A percentile compares a stretch with the other conserved stretches of the same genome.
phyloP scores from a whole-genome alignment of 176 grass and related monocot species.

The Thinopyrum elongatum region DNA sequence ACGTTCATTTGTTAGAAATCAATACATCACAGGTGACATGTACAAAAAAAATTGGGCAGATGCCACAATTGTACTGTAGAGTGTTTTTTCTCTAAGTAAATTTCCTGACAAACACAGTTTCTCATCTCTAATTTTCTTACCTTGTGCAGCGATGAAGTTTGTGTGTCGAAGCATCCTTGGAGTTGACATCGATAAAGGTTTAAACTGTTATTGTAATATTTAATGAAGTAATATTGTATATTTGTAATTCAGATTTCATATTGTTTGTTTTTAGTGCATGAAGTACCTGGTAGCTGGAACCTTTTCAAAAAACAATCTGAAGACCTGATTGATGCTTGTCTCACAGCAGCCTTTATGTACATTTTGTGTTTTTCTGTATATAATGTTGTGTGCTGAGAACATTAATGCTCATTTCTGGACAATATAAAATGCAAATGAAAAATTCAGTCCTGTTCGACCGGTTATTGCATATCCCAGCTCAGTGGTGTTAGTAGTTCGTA shows the following conservation, averaged over 20 bases:
- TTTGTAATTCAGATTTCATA: background rate
- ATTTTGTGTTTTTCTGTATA: background rate
- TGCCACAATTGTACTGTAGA: background rate
- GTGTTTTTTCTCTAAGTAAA: background rate
- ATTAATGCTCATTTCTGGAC: background rate
- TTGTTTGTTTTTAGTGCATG: background rate
- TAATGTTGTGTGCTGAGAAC: background rate
- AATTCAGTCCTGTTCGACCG: background rate
- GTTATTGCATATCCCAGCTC: background rate
- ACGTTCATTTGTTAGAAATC: background rate
- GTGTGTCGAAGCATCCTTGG: constrained; percentile 82
- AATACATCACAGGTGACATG: background rate
- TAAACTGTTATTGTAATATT: background rate
- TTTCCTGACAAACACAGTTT: constrained; percentile 2
- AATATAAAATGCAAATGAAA: background rate
- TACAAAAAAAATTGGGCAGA: background rate
- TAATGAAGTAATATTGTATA: constrained; percentile 5
- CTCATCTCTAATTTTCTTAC: constrained; percentile 30
- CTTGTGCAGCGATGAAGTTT: constrained; percentile 78
- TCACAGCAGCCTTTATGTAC: background rate
- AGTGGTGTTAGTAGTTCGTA: constrained; percentile 13
- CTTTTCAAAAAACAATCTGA: background rate
- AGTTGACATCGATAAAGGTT: constrained; percentile 91
- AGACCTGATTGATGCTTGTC: background rate
- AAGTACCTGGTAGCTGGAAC: background rate